Evolutionary conservation across 805 yeast species (phyloP).

Genomic region (Metschnikowia borealis): DNA sequence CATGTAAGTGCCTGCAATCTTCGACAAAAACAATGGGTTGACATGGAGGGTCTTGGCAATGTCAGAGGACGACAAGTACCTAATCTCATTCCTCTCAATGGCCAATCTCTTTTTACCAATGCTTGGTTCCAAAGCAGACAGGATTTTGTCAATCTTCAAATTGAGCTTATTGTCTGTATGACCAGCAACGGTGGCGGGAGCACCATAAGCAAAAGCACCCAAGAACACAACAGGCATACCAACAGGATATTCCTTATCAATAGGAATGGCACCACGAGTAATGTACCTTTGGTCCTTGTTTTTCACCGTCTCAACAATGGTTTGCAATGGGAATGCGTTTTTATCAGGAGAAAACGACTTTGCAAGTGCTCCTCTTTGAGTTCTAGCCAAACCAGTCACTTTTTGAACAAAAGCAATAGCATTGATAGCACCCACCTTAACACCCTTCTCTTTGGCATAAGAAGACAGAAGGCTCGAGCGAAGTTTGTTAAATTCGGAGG

Average conservation of each 20-base stretch:
- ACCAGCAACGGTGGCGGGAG: slow-evolving; percentile 65
- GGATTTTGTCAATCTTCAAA: slow-evolving; percentile 43
- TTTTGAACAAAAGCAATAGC: slow-evolving; percentile 68
- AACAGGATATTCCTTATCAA: slow-evolving; percentile 77
- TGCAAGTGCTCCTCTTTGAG: slow-evolving; percentile 64
- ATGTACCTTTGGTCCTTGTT: slow-evolving; percentile 71
- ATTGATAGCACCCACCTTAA: slow-evolving; percentile 48
- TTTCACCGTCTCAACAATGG: slow-evolving; percentile 69
- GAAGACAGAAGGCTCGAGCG: slow-evolving; percentile 35
- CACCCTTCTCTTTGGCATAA: slow-evolving; percentile 58
- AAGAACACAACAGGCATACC: slow-evolving; percentile 70
- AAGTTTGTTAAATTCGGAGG: slow-evolving; percentile 42
- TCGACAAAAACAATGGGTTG: slow-evolving; percentile 65
- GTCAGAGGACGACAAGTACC: slow-evolving; percentile 62
- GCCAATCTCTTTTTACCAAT: slow-evolving; percentile 60
- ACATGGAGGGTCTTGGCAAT: slow-evolving; percentile 56
- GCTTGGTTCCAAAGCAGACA: slow-evolving; percentile 50
- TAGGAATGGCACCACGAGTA: slow-evolving; percentile 70
- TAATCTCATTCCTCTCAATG: slow-evolving; percentile 51
- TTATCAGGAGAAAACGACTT: slow-evolving; percentile 60
- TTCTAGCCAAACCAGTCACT: slow-evolving; percentile 74
- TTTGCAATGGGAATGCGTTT: slow-evolving; percentile 69
- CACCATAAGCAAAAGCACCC: slow-evolving; percentile 86
- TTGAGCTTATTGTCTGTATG: slow-evolving; percentile 47
- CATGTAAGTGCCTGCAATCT: slow-evolving; percentile 69